Conservation (phyloP, 768 basidiomycete genomes). For the Tulasnella sp. region DNA sequence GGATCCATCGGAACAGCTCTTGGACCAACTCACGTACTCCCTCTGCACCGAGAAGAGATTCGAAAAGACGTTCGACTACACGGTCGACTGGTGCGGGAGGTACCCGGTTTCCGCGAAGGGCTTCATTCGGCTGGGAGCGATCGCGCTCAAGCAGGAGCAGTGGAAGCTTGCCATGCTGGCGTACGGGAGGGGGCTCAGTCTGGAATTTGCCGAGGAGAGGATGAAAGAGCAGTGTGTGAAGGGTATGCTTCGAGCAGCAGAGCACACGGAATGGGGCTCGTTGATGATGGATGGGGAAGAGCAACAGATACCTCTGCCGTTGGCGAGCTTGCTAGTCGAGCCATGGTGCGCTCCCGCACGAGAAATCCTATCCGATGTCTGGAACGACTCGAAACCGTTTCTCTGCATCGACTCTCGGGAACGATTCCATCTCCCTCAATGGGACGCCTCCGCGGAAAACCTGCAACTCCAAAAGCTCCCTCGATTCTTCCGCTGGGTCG, state of each 20-base stretch:
- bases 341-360: constrained; percentile 30
- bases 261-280: constrained; percentile 42
- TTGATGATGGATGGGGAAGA: constrained; percentile 35
- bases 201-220: constrained; percentile 27
- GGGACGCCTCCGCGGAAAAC: neutral
- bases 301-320: constrained; percentile 28
- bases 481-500: constrained; percentile 52
- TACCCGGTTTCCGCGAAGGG: constrained; percentile 33
- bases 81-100: constrained; percentile 24
- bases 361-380: constrained; percentile 24
- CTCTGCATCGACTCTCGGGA: neutral
- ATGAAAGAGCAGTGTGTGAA: constrained; percentile 34
- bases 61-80: constrained; percentile 26
- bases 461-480: constrained; percentile 25
- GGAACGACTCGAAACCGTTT: neutral
- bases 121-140: constrained; percentile 41
- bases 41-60: constrained; percentile 31
- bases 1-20: constrained; percentile 25
- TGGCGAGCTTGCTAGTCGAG: constrained; percentile 25
- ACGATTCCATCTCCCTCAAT: neutral
- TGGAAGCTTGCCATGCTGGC: constrained; percentile 46
- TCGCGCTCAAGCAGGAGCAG: constrained; percentile 25
- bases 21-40: constrained; percentile 40
- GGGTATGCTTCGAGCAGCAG: constrained; percentile 35
- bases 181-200: constrained; percentile 38